phyloP scores from a whole-genome alignment of 1,139 yeast species.

The Geotrichum fermentans region DNA sequence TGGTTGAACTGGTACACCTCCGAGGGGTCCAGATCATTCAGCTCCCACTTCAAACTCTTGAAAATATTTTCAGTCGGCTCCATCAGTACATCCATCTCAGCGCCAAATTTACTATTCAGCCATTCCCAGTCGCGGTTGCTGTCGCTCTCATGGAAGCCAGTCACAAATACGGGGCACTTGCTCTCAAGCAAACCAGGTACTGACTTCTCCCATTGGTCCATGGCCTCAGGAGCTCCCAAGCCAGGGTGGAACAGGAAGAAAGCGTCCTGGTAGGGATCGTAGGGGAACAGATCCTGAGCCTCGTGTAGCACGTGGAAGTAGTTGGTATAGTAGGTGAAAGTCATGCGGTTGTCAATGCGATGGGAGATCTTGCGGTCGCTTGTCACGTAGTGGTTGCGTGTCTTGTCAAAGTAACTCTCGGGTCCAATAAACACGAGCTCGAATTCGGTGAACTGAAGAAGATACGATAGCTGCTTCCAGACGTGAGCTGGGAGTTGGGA shows the following conservation, averaged over 20 bases:
- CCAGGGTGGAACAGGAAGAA: constrained; percentile 96
- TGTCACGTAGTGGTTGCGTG: constrained; percentile 50
- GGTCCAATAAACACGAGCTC: constrained; percentile 94
- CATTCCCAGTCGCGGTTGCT: constrained; percentile 64
- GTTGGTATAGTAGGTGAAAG: constrained; percentile 78
- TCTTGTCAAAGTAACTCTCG: constrained; percentile 71
- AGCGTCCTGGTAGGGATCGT: constrained; percentile 90
- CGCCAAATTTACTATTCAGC: constrained; percentile 58
- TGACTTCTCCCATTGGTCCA: constrained; percentile 75
- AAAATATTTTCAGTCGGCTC: constrained; percentile 67
- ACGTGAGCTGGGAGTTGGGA: constrained; percentile 90
- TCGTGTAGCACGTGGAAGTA: constrained; percentile 88
- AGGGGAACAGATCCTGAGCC: constrained; percentile 92
- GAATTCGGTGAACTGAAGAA: constrained; percentile 76
- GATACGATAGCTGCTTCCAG: constrained; percentile 87
- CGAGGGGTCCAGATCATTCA: constrained; percentile 85
- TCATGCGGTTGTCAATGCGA: constrained; percentile 69
- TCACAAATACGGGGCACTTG: constrained; percentile 84
- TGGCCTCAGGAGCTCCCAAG: constrained; percentile 75
- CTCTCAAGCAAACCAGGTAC: constrained; percentile 84
- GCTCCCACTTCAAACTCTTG: constrained; percentile 88
- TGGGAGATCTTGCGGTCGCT: constrained; percentile 61
- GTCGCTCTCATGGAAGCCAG: constrained; percentile 83
- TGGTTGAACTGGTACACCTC: constrained; percentile 91
- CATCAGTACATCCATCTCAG: constrained; percentile 78